phyloP scores from a whole-genome alignment of 257 asterid genomes.

The Penstemon davidsonii region DNA sequence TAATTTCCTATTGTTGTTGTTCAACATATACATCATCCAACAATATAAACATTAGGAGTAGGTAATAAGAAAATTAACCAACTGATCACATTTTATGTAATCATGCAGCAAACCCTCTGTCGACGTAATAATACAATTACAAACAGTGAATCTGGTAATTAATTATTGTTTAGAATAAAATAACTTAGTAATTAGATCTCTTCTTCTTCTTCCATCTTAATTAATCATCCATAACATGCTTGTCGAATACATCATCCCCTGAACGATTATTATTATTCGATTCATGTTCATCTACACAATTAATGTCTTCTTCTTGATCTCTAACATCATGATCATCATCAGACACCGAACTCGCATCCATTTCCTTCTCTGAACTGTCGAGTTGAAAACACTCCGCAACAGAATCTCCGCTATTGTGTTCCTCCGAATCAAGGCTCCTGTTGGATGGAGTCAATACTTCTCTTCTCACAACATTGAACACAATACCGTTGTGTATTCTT shows the following conservation, averaged over 20 bases:
- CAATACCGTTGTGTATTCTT: conserved; percentile 71
- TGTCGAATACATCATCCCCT: conserved; percentile 28
- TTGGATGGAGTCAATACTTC: conserved; percentile 66
- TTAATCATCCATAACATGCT: conserved; percentile 43
- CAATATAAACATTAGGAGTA: no score
- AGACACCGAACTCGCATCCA: conserved; percentile 59
- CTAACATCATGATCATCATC: conserved; percentile 41
- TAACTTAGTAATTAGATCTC: no score
- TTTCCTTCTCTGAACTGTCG: conserved; percentile 55
- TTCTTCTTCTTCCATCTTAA: no score
- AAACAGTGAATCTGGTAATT: no score
- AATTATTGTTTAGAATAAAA: no score
- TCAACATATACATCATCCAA: no score
- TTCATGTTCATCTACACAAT: conserved; percentile 16
- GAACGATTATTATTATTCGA: conserved; percentile 6
- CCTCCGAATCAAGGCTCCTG: conserved; percentile 56
- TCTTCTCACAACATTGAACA: conserved; percentile 77
- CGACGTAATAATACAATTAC: no score
- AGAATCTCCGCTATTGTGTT: conserved; percentile 39
- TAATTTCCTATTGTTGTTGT: no score
- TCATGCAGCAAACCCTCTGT: no score
- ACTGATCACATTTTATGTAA: no score
- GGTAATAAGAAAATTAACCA: no score
- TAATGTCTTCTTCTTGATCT: conserved; percentile 23
- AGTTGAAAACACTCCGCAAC: conserved; percentile 70